Evolutionary conservation across 192 early-diverging fungal species (phyloP).

Genomic region (Backusella tuberculispora): DNA sequence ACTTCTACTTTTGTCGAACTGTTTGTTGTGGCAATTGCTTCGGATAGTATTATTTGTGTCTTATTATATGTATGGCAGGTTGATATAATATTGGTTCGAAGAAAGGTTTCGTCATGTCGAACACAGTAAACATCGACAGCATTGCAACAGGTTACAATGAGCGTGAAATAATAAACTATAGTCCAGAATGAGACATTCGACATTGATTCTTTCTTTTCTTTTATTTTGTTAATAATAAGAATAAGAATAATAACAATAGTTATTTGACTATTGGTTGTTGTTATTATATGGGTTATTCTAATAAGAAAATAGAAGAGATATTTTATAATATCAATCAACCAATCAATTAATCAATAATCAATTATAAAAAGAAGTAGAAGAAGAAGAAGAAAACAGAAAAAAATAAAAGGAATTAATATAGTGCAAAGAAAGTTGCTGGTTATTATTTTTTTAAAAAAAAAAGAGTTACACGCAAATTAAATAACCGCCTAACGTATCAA

Average conservation of each 20-base stretch:
- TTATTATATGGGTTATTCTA: not conserved
- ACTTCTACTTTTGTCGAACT: not conserved
- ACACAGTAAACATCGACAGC: not conserved
- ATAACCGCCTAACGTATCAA: not conserved
- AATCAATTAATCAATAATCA: too few relatives aligned
- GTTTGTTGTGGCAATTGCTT: not conserved
- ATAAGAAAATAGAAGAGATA: not conserved
- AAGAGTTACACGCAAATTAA: slow-evolving; percentile 9
- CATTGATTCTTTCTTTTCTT: not conserved
- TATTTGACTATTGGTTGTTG: not conserved
- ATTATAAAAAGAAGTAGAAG: too few relatives aligned
- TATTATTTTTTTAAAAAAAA: not conserved
- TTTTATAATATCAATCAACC: too few relatives aligned
- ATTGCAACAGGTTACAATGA: not conserved
- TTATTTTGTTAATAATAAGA: not conserved
- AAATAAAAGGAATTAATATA: too few relatives aligned
- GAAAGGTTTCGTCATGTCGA: slow-evolving; percentile 1
- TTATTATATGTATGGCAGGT: not conserved
- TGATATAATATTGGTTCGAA: not conserved
- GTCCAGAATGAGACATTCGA: not conserved
- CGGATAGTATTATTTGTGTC: not conserved
- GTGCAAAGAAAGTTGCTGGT: not conserved
- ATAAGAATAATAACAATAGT: not conserved
- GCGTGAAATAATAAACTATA: not conserved
- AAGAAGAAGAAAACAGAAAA: too few relatives aligned